Evolutionary conservation across 2,329 filamentous ascomycete genomes (phyloP), one percentile per base, ranked within the genome.

Genomic region (Cytospora paraplurivora): DNA sequence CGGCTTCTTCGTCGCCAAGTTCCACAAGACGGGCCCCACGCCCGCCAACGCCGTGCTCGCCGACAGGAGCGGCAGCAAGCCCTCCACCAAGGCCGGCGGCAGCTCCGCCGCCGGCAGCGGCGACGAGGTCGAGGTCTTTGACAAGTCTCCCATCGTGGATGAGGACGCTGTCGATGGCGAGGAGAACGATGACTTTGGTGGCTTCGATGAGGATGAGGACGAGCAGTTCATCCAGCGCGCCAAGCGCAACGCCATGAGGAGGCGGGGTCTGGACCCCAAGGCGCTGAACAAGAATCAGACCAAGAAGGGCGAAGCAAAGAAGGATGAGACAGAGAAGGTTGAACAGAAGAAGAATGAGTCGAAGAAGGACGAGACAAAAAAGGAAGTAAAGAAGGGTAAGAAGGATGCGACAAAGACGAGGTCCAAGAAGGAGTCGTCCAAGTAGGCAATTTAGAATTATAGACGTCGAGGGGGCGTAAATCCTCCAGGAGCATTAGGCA

Each of bases 1-100:
- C 75, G 95, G 95, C 68, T 99, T 99, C 87, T 99, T 93, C 75
- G 95, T 99, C 66, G 92, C 93, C 72, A 99, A 99, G 78, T 90
- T 99, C 79, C 93, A 96, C 78, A 99, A 99, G 84, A 86, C 86
- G 17, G 94, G 87, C 0, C 90, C 92, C 3, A 91, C 90, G 49
- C 88, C 91, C 1, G 78, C 82, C 62, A 86, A 84, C 60, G 81
- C 83, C 2, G 79, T 83, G 10, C 72, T 73, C 32, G 66, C 57
- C 59, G 74, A 77, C 61, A 71, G 69, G 63, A 57, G 49, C 49
- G 67, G 66, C 54, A 65, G 62, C 60, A 72, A 71, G 61, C 62
- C 68, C 19, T 69, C 69, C 52, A 64, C 62, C 68, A 41, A 54
- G 58, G 58, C 34, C 38, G 51, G 27, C 34, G 54, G 47, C 51